Conservation (phyloP, 139 green algal species). For the Chlamydomonas asymmetrica region DNA sequence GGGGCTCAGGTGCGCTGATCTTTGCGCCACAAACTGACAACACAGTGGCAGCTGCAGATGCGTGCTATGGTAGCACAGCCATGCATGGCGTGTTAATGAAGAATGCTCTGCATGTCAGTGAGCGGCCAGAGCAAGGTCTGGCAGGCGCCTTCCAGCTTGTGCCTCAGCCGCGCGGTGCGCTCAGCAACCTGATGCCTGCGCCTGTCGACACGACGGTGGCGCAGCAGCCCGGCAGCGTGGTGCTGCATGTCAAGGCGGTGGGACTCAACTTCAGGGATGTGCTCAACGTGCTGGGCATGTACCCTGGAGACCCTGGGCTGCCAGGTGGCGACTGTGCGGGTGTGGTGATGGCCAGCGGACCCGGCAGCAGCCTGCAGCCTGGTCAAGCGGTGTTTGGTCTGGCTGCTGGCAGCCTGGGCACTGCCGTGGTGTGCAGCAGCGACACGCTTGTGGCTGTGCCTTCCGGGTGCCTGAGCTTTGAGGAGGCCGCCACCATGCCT, state of each 20-base stretch:
- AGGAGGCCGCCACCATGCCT: constrained; percentile 72
- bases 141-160: constrained; percentile 30
- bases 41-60: no score
- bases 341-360: constrained; percentile 54
- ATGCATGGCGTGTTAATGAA: no score
- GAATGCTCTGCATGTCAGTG: no score
- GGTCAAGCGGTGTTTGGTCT: constrained; percentile 80
- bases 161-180: constrained; percentile 54
- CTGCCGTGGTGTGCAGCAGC: constrained; percentile 51
- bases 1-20: no score
- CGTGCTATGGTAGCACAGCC: no score
- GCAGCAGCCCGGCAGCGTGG: constrained; percentile 16
- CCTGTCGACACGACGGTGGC: constrained; percentile 21
- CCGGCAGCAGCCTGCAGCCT: constrained; percentile 6
- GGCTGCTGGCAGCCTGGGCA: constrained; percentile 71
- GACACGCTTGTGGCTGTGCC: constrained; percentile 67
- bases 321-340: constrained; percentile 71
- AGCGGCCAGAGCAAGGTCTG: no score
- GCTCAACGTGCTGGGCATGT: constrained; percentile 72
- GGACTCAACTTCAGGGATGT: constrained; percentile 80
- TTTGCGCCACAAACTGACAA: no score
- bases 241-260: constrained; percentile 60
- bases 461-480: constrained; percentile 56
- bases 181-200: constrained; percentile 55
- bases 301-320: constrained; percentile 56